These are phyloP conservation scores for Scedosporium minutisporum DNA, from an alignment of 2,329 filamentous ascomycete species.

Conservation along the genomic window DNA sequence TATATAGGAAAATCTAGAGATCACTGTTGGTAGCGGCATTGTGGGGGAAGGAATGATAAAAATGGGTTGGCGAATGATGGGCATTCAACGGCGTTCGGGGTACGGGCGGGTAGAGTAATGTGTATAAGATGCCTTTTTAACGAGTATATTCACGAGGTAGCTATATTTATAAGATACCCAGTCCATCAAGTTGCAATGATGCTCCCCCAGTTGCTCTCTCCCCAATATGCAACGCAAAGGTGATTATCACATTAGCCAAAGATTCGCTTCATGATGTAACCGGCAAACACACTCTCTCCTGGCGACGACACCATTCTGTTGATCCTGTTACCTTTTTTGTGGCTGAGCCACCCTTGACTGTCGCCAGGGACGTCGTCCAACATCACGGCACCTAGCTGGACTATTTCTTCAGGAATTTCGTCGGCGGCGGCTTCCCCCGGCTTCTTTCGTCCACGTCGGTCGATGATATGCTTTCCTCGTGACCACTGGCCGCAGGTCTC, in stretches of 20 bases:
- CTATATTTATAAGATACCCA: background rate
- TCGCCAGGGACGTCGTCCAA: conserved; percentile 55
- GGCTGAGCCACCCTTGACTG: conserved; percentile 64
- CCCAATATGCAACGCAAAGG: background rate
- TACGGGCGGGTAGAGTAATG: too few relatives aligned
- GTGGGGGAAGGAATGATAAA: too few relatives aligned
- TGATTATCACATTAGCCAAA: conserved; percentile 35
- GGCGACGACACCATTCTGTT: conserved; percentile 63
- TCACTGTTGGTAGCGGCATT: too few relatives aligned
- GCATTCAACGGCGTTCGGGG: too few relatives aligned
- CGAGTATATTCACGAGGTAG: background rate
- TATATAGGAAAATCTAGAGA: too few relatives aligned
- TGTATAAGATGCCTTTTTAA: background rate
- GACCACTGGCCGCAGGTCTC: conserved; percentile 95
- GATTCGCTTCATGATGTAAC: conserved; percentile 53
- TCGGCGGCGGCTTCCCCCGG: conserved; percentile 14
- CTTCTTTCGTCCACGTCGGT: conserved; percentile 55
- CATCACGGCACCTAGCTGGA: conserved; percentile 30
- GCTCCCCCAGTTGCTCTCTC: background rate
- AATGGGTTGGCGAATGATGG: too few relatives aligned
- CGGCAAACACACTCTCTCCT: conserved; percentile 57
- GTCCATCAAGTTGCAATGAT: background rate
- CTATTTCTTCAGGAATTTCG: conserved; percentile 20
- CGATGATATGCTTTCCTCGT: conserved; percentile 78
- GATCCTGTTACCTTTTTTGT: conserved; percentile 67